A percentile compares a stretch with the other conserved stretches of the same genome.
Evolutionary conservation across 2,329 filamentous ascomycete genomes (phyloP).

Genomic region (Xenoacremonium recifei): DNA sequence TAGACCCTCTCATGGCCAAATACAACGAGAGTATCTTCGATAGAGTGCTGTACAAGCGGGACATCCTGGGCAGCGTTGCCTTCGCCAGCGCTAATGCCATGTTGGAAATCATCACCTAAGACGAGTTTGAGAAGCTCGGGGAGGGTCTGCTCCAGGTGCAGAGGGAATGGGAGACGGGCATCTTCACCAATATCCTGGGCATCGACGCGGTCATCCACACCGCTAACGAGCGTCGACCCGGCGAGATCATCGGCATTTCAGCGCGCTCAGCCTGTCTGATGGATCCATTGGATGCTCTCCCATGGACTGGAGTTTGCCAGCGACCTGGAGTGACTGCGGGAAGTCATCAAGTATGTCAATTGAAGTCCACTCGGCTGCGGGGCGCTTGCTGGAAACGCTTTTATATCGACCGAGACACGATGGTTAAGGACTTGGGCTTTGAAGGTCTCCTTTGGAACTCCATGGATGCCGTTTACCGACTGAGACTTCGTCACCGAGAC

Average conservation of each 20-base stretch:
- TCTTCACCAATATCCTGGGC: slow-evolving; percentile 50
- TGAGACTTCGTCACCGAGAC: slow-evolving; percentile 82
- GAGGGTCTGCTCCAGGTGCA: slow-evolving; percentile 60
- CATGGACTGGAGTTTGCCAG: slow-evolving; percentile 85
- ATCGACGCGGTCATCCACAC: slow-evolving; percentile 54
- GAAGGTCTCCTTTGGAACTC: slow-evolving; percentile 73
- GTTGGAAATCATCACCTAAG: slow-evolving; percentile 67
- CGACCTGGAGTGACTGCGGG: slow-evolving; percentile 77
- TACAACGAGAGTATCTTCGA: slow-evolving; percentile 85
- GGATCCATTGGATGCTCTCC: slow-evolving; percentile 78
- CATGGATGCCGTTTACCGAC: slow-evolving; percentile 72
- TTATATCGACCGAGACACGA: slow-evolving; percentile 73
- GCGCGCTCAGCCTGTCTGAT: background rate
- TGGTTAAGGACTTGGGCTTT: slow-evolving; percentile 80
- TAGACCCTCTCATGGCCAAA: slow-evolving; percentile 81
- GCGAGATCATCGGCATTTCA: slow-evolving; percentile 60
- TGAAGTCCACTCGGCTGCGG: too few species aligned
- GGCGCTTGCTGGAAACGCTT: slow-evolving; percentile 86
- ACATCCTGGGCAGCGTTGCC: slow-evolving; percentile 77
- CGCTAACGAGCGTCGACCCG: slow-evolving; percentile 55
- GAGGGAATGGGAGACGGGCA: slow-evolving; percentile 51
- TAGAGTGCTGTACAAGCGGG: slow-evolving; percentile 73
- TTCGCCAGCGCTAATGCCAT: slow-evolving; percentile 80
- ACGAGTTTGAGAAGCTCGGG: slow-evolving; percentile 75
- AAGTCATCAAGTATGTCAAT: too few species aligned